These are phyloP conservation scores for Histomonas meleagridis DNA, from an alignment of 208 protist genomes.

Conservation along the genomic window DNA sequence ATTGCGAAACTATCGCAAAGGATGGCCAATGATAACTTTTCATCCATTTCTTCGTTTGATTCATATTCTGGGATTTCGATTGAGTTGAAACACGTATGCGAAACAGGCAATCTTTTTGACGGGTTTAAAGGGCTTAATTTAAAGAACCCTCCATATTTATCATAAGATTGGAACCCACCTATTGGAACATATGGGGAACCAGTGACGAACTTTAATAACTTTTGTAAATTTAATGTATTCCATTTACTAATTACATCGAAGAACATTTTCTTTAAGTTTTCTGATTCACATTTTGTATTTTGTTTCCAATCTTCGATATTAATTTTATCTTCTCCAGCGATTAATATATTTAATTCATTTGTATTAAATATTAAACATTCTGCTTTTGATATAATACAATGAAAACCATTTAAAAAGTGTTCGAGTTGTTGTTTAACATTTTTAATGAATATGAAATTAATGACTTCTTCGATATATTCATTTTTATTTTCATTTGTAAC, in stretches of 20 bases:
- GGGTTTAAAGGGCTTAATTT: too few species aligned
- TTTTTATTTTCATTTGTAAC: slow-evolving; percentile 87
- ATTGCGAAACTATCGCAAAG: too few species aligned
- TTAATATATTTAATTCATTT: slow-evolving; percentile 88
- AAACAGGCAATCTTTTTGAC: slow-evolving; percentile 67
- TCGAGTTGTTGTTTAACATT: slow-evolving; percentile 80
- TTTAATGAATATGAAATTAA: slow-evolving; percentile 72
- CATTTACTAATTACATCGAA: slow-evolving; percentile 75
- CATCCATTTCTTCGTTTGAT: slow-evolving; percentile 55
- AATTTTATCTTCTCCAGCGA: slow-evolving; percentile 84
- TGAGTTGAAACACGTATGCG: slow-evolving; percentile 89
- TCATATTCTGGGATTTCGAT: slow-evolving; percentile 80
- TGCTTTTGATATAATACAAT: slow-evolving; percentile 75
- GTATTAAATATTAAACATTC: slow-evolving; percentile 79
- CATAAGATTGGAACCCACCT: slow-evolving; percentile 79
- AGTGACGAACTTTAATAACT: slow-evolving; percentile 90
- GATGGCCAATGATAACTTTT: slow-evolving; percentile 49
- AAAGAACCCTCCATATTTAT: slow-evolving; percentile 17
- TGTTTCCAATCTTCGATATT: slow-evolving; percentile 75
- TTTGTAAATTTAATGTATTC: slow-evolving; percentile 63
- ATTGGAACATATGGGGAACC: slow-evolving; percentile 87
- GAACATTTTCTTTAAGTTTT: slow-evolving; percentile 86
- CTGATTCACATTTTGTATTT: slow-evolving; percentile 66
- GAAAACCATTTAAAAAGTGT: slow-evolving; percentile 81
- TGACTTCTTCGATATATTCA: slow-evolving; percentile 83